These are phyloP conservation scores for Paracorniculantispora psalliotae DNA, from an alignment of 2,329 filamentous ascomycete species.

Conservation along the genomic window DNA sequence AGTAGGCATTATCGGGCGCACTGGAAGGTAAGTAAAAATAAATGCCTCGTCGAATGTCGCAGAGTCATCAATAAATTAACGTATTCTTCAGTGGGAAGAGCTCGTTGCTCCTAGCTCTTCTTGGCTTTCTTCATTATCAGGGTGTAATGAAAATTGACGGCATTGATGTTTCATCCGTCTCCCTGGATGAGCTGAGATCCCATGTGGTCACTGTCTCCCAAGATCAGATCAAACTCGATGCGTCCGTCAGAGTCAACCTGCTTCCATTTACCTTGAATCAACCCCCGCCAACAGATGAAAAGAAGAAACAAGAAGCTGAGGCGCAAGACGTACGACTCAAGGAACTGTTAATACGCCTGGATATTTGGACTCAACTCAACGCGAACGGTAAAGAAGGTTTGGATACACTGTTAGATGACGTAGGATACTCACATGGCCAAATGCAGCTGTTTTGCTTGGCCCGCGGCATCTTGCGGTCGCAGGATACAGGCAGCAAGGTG, in stretches of 20 bases:
- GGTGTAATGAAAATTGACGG: slow-evolving; percentile 13
- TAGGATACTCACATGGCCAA: slow-evolving; percentile 14
- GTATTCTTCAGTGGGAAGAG: neutral
- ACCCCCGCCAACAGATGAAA: neutral
- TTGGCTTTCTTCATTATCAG: neutral
- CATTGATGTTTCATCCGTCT: slow-evolving; percentile 5
- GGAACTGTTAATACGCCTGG: neutral
- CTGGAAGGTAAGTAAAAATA: neutral
- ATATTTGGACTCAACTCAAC: slow-evolving; percentile 10
- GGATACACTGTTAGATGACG: slow-evolving; percentile 8
- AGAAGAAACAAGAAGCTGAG: neutral
- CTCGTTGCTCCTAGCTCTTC: neutral
- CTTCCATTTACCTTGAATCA: neutral
- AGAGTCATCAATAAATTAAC: no score
- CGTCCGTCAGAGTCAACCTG: neutral
- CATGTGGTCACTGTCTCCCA: slow-evolving; percentile 15
- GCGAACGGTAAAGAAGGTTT: slow-evolving; percentile 12
- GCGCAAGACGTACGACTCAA: neutral
- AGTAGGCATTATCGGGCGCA: neutral
- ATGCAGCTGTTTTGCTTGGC: slow-evolving; percentile 19
- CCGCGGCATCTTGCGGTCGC: slow-evolving; percentile 14
- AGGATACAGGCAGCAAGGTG: slow-evolving; percentile 11
- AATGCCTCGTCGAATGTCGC: neutral
- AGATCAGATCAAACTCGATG: slow-evolving; percentile 7
- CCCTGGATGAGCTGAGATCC: slow-evolving; percentile 9